Conservation (phyloP, 73 alveolate species). For the Tetrahymena thermophila region DNA sequence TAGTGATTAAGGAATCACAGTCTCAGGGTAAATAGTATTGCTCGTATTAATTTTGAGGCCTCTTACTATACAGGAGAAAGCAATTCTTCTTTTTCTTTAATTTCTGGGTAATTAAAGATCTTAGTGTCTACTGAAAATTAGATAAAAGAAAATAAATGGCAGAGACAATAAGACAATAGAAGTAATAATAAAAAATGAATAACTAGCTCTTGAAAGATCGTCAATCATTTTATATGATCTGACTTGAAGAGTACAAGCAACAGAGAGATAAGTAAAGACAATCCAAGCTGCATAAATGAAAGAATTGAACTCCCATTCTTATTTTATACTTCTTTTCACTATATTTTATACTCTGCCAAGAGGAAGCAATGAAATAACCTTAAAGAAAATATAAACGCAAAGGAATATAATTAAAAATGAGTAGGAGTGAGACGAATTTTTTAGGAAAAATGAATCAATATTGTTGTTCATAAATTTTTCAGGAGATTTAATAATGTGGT, state of each 20-base stretch:
- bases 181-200: neutral
- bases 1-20: neutral
- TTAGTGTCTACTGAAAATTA: neutral
- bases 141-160: neutral
- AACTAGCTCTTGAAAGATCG: neutral
- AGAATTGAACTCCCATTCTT: neutral
- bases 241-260: neutral
- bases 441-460: neutral
- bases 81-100: neutral
- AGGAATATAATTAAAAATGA: neutral
- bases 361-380: neutral
- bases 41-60: neutral
- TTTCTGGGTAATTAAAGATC: neutral
- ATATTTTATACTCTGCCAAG: neutral
- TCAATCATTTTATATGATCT: neutral
- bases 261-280: neutral
- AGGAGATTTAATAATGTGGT: neutral
- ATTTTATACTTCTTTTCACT: neutral
- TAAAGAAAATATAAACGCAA: neutral
- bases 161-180: neutral
- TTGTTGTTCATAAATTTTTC: neutral
- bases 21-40: neutral
- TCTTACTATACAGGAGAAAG: neutral
- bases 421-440: neutral
- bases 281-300: neutral